Evolutionary conservation across 1,284 basidiomycete genomes (phyloP).

Genomic region (Cystobasidiaceae sp.): DNA sequence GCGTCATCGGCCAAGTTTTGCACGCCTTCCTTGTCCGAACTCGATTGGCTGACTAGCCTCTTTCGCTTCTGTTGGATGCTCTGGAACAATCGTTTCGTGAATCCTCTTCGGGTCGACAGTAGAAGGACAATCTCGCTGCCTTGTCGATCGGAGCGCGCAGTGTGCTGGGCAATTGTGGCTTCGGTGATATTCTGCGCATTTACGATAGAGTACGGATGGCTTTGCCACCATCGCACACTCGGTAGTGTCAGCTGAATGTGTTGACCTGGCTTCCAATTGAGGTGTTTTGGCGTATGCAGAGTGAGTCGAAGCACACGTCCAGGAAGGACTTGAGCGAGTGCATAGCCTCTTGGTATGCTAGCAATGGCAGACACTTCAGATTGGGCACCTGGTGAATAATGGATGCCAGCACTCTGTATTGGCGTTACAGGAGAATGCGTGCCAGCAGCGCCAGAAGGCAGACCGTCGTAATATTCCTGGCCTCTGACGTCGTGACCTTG

Average conservation of each 20-base stretch:
- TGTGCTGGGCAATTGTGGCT: conserved; percentile 30
- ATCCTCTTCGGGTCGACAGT: conserved; percentile 68
- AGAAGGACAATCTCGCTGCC: conserved; percentile 63
- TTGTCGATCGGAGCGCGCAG: conserved; percentile 27
- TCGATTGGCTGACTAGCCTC: background rate
- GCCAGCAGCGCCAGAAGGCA: background rate
- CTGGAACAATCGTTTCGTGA: conserved; percentile 70
- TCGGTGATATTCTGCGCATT: conserved; percentile 57
- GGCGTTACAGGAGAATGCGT: background rate
- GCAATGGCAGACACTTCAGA: too few species aligned
- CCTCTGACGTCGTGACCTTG: too few species aligned
- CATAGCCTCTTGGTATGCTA: conserved; percentile 62
- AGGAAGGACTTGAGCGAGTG: conserved; percentile 69
- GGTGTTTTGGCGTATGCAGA: conserved; percentile 57
- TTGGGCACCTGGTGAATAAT: background rate
- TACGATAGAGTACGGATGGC: conserved; percentile 77
- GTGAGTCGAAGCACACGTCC: conserved; percentile 71
- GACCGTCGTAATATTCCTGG: too few species aligned
- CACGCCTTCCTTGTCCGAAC: background rate
- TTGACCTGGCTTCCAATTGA: conserved; percentile 72
- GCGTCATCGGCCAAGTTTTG: too few species aligned
- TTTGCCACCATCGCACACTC: conserved; percentile 60
- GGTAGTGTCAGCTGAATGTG: conserved; percentile 71
- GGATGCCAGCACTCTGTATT: background rate
- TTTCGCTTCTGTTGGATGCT: conserved; percentile 41